Evolutionary conservation across 352 stramenopile species (phyloP), one percentile per base, ranked within the genome.

Genomic region (Pythium pyrilobum): DNA sequence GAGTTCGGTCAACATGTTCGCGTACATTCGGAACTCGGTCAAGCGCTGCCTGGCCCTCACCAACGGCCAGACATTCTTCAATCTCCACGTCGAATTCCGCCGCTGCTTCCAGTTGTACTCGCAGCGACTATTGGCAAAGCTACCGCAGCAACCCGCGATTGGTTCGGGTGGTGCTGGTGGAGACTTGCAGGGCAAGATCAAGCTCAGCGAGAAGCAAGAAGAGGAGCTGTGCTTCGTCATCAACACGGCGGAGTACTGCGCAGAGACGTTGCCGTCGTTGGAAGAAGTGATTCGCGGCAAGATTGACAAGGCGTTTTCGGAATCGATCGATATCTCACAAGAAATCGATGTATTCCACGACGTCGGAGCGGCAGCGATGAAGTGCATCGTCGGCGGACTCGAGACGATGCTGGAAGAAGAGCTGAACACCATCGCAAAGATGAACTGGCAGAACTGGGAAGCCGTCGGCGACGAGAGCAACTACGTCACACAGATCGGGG

Each of bases 221-320:
- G 88, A 97, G 44, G 95, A 96, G 25, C 74, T 98, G 27, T 99
- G 96, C 63, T 97, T 98, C 62, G 92, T 98, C 6, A 96, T 99
- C 61, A 98, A 98, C 78, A 99, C 97, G 13, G 97, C 96, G 18
- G 96, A 99, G 67, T 99, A 99, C 68, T 99, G 96, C 54, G 95
- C 95, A 2, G 97, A 99, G 50, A 99, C 97, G 9, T 59, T 92
- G 10, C 95, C 97, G 64, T 97, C 97, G 33, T 61, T 96, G 23
- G 85, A 99, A 67, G 95, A 99, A 71, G 89, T 99, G 8, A 98
- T 99, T 59, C 82, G 86, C 4, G 79, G 86, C 59, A 98, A 97
- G 62, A 98, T 99, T 40, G 92, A 98, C 54, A 86, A 87, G 33
- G 82, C 77, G 18, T 98, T 97, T 62, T 82, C 83, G 24, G 80